Evolutionary conservation across 345 rosid genomes (phyloP), one percentile per base, ranked within the genome.

Genomic region (Citrus unshiu): DNA sequence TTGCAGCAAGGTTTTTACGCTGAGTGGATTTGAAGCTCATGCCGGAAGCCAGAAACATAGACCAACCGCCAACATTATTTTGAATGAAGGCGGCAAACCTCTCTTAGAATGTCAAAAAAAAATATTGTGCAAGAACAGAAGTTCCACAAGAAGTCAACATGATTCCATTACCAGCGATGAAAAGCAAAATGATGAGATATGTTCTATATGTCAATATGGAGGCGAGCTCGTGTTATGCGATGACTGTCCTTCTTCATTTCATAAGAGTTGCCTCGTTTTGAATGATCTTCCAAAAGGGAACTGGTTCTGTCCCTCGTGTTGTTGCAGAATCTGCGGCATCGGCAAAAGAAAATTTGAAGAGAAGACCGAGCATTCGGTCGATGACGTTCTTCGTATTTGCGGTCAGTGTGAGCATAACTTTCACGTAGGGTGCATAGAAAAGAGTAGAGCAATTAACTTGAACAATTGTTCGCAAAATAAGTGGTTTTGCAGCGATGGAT

Each of bases 301-400:
- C 14, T 93, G 98, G 98, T 90, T 91, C 78, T 95, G 98, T 62
- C 91, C 92, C 5, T 86, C 92, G 22, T 95, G 98, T 79, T 84
- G 90, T 40, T 93, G 98, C 51, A 78, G 79, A 32, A 80, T 89
- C 9, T 95, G 98, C 74, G 80, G 80, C 76, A 70, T 82, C 76
- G 79, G 80, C 76, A 70, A 83, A 59, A 75, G 77, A 64, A 70
- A 77, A 67, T 27, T 73, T n/a, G 57, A 82, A 65, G 79, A 72
- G 70, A 84, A 70, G 46, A n/a, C 70, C 21, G 56, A 51, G 70
- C 13, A 64, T 66, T 27, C 59, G 5, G 22, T 13, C 9, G 70
- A 66, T 4, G 77, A 75, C 21, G 78, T 43, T 70, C 39, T 80
- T 71, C 77, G 75, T 68, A 73, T 12, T 62, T 95, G 98, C 82